Conservation (phyloP, 2,329 filamentous ascomycete species). For the Dryadomyces quercus-mongolicae region DNA sequence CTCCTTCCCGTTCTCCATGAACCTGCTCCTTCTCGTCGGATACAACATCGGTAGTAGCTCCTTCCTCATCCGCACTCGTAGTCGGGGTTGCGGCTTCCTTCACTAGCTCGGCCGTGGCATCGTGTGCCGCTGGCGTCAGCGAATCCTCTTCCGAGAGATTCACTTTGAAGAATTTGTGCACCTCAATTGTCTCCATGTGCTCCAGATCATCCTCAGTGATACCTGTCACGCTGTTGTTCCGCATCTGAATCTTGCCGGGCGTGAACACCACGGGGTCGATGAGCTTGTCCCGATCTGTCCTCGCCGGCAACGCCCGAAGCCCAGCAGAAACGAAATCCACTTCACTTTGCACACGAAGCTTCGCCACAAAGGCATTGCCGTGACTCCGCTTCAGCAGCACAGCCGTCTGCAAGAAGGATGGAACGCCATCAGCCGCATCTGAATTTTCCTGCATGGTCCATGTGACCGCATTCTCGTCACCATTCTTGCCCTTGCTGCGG, state of each 20-base stretch:
- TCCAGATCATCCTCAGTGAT: background rate
- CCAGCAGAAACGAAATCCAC: background rate
- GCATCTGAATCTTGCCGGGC: conserved; percentile 2
- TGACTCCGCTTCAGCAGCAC: conserved; percentile 2
- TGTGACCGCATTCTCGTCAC: conserved; percentile 4
- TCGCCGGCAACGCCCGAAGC: background rate
- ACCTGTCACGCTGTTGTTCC: conserved; percentile 3
- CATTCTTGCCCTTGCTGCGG: background rate
- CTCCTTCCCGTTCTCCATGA: background rate
- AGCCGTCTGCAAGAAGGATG: conserved; percentile 7
- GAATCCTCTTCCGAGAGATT: conserved; percentile 4
- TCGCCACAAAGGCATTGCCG: background rate
- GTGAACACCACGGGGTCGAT: conserved; percentile 3
- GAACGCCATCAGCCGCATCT: conserved; percentile 3
- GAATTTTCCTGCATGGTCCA: conserved; percentile 7
- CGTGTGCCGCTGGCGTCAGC: background rate
- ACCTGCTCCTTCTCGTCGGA: background rate
- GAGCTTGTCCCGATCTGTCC: conserved; percentile 4
- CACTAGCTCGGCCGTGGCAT: too few relatives aligned
- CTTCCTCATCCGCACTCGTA: background rate
- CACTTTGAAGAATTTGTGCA: background rate
- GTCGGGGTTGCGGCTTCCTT: background rate
- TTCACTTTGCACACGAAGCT: background rate
- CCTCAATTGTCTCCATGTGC: conserved; percentile 1
- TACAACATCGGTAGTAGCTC: background rate